Base-by-base conservation (phyloP, 2,329 filamentous ascomycete species). In the Stagonosporopsis vannaccii region DNA sequence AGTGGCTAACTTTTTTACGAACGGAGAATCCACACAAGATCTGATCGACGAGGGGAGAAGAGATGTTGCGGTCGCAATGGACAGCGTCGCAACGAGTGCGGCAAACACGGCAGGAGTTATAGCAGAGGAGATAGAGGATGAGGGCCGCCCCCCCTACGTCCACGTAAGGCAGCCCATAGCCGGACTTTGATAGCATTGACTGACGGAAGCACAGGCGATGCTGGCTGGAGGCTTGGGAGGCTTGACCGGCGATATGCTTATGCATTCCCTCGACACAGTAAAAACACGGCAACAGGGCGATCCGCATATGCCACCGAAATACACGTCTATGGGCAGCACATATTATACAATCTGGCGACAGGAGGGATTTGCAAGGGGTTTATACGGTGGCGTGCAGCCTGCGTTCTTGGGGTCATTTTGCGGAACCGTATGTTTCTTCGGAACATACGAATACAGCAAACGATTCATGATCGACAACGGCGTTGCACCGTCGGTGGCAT, bases 201-300 rank as follows among this genome's bases (percentile, higher is more conserved):
- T 73, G 69, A 73, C 64, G 33, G 55, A 19, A 19, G 47, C 58
- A 58, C 63, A 97, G 92, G 88, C 90, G 75, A 99, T 98, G 93
- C 83, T 99, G 71, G 95, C 95, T 30, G 95, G 95, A 71, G 95
- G 94, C 58, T 82, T 96, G 49, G 95, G 96, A 71, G 95, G 95
- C 49, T 93, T 91, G 15, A 96, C 90, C 52, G 95, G 96, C 56
- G 95, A 99, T 77, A 90, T 99, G 85, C 82, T 99, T 65, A 99
- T 99, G 95, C 95, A 99, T 80, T 98, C 94, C 41, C 85, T 99
- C 71, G 95, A 99, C 77, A 99, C 95, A 0, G 95, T 99, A 69
- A 99, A 99, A 80, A 99, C 95, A 42, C 87, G 95, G 67, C 96
- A 99, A 76, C 95, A 99, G 78, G 95, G 94, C 70, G 95, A 98